Conservation (phyloP, 257 asterid genomes). For the Forsythia suspensa region DNA sequence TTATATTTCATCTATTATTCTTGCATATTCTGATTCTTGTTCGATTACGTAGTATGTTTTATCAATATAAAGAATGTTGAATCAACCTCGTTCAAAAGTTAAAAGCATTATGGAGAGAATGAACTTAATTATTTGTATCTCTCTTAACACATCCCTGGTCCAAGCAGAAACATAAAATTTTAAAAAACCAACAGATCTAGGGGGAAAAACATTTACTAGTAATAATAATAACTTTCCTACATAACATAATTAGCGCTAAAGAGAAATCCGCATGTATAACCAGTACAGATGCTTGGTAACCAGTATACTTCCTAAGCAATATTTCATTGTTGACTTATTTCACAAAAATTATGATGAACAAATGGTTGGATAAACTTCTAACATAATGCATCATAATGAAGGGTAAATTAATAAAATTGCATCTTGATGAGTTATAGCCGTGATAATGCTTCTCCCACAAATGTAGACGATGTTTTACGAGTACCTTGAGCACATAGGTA, state of each 20-base stretch:
- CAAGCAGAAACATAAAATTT: not conserved
- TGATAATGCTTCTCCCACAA: constrained; percentile 25
- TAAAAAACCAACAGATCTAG: not conserved
- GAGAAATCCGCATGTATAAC: not conserved
- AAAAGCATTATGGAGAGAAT: too few relatives aligned
- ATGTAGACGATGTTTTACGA: constrained; percentile 19
- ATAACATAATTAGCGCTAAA: not conserved
- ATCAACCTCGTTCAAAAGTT: not conserved
- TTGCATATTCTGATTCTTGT: not conserved
- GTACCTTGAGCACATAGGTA: constrained; percentile 60
- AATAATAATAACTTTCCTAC: not conserved
- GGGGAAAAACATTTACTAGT: not conserved
- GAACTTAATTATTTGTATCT: not conserved
- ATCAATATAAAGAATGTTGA: not conserved
- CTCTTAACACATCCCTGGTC: not conserved
- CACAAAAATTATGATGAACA: not conserved
- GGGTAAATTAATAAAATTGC: not conserved
- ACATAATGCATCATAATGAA: not conserved
- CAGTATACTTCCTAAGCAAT: not conserved
- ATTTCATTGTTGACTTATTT: not conserved
- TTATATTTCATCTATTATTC: not conserved
- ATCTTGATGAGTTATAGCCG: not conserved
- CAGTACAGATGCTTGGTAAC: not conserved
- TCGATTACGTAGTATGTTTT: not conserved
- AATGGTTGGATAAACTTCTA: not conserved